Evolutionary conservation across 2,329 filamentous ascomycete species (phyloP).

Genomic region (Penicillium thymicola): DNA sequence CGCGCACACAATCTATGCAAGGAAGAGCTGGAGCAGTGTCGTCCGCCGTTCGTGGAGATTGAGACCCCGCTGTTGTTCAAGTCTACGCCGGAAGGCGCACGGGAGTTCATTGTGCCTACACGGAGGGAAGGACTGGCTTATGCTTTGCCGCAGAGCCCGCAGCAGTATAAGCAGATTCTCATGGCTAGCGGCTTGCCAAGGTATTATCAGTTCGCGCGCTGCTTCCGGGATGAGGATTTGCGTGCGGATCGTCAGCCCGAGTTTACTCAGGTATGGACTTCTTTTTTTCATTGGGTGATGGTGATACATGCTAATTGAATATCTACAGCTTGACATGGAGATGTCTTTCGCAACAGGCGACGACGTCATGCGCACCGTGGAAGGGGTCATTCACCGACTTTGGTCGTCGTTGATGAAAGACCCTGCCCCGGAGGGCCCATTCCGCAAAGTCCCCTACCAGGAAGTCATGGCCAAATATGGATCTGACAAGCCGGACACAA

Average conservation of each 20-base stretch:
- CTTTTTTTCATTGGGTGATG: neutral
- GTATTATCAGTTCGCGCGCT: constrained; percentile 92
- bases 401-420: constrained; percentile 52
- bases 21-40: constrained; percentile 53
- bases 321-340: constrained; percentile 75
- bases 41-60: constrained; percentile 65
- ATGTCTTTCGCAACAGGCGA: constrained; percentile 77
- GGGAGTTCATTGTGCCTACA: constrained; percentile 92
- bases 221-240: constrained; percentile 92
- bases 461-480: constrained; percentile 78
- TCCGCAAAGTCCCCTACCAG: constrained; percentile 65
- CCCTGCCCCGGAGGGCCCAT: constrained; percentile 45
- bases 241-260: constrained; percentile 92
- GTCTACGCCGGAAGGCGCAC: constrained; percentile 90
- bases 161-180: constrained; percentile 97
- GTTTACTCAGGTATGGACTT: constrained; percentile 72
- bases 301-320: neutral
- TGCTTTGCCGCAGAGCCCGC: constrained; percentile 90
- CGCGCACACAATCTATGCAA: constrained; percentile 55
- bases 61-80: constrained; percentile 97
- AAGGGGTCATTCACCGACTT: constrained; percentile 52
- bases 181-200: constrained; percentile 82
- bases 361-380: constrained; percentile 62
- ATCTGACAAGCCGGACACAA: constrained; percentile 86
- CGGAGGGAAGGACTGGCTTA: constrained; percentile 73